These are phyloP conservation scores for Bauhinia variegata DNA, from an alignment of 306 rosid genomes.

Conservation along the genomic window DNA sequence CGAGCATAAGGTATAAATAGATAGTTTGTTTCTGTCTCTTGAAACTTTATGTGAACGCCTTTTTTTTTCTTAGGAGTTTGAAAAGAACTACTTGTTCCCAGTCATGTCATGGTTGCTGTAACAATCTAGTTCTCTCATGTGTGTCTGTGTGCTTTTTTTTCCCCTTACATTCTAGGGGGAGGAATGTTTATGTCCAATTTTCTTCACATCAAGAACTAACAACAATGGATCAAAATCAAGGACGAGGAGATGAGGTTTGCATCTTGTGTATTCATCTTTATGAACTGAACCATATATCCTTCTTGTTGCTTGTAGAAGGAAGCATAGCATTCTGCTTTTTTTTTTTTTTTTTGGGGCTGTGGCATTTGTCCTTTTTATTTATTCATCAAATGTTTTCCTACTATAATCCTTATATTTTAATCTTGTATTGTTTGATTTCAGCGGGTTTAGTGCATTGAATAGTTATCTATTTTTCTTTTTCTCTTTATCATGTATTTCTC, in stretches of 20 bases:
- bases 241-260: conserved; percentile 96
- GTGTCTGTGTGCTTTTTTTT: too few relatives aligned
- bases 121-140: conserved; percentile 22
- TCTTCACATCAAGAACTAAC: conserved; percentile 98
- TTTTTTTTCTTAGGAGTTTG: too few relatives aligned
- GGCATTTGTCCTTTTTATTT: too few relatives aligned
- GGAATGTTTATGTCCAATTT: conserved; percentile 98
- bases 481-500: conserved; percentile 60
- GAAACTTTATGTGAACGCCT: conserved; percentile 1
- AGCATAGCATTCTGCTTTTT: background rate
- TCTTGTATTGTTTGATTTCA: conserved; percentile 19
- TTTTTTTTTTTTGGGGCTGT: too few relatives aligned
- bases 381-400: background rate
- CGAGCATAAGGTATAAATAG: conserved; percentile 75
- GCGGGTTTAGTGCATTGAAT: conserved; percentile 37
- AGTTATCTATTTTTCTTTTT: conserved; percentile 41
- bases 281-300: background rate
- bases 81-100: conserved; percentile 2
- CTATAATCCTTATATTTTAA: conserved; percentile 2
- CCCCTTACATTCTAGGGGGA: conserved; percentile 91
- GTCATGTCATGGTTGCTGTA: conserved; percentile 17
- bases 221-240: conserved; percentile 93
- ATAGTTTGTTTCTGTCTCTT: background rate
- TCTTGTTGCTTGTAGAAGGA: conserved; percentile 24
- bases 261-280: conserved; percentile 31